A percentile compares a stretch with the other conserved stretches of the same genome.
Conservation (phyloP, 1,139 yeast species). For the Tardiomyces depauwii region DNA sequence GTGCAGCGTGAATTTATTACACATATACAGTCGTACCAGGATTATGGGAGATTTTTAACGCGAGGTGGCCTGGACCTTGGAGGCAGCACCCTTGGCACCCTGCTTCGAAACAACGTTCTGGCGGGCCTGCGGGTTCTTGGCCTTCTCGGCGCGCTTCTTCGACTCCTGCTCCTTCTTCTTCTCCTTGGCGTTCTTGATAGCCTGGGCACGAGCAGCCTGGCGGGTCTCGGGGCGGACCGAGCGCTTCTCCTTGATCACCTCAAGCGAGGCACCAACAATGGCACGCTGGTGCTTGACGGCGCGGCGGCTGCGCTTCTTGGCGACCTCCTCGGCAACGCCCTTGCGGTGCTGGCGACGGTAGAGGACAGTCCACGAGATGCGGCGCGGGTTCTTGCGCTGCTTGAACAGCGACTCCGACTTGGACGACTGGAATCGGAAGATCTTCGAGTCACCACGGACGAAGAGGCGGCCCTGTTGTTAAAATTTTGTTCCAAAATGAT, state of each 20-base stretch:
- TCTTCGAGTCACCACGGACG: conserved; percentile 99
- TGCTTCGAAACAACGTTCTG: conserved; percentile 55
- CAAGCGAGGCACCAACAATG: conserved; percentile 98
- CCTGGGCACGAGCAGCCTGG: conserved; percentile 94
- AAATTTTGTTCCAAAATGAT: no score
- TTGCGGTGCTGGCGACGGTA: conserved; percentile 99
- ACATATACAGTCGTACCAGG: background rate
- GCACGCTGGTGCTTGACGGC: conserved; percentile 98
- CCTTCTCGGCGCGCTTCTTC: conserved; percentile 91
- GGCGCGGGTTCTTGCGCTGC: conserved; percentile 99
- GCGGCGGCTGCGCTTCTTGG: conserved; percentile 97
- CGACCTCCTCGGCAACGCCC: conserved; percentile 97
- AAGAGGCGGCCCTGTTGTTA: conserved; percentile 67
- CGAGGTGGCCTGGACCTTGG: conserved; percentile 86
- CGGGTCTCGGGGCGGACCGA: conserved; percentile 92
- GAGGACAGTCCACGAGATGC: conserved; percentile 98
- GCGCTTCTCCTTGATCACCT: conserved; percentile 97
- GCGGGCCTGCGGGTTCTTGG: conserved; percentile 70
- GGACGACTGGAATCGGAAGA: conserved; percentile 98
- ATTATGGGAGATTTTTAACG: conserved; percentile 43
- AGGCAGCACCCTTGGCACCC: conserved; percentile 28
- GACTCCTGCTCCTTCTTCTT: conserved; percentile 90
- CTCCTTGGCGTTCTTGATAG: conserved; percentile 87
- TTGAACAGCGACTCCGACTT: conserved; percentile 97
- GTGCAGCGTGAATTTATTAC: background rate